Conservation (phyloP, 2,329 filamentous ascomycete genomes). For the Alternaria dauci region DNA sequence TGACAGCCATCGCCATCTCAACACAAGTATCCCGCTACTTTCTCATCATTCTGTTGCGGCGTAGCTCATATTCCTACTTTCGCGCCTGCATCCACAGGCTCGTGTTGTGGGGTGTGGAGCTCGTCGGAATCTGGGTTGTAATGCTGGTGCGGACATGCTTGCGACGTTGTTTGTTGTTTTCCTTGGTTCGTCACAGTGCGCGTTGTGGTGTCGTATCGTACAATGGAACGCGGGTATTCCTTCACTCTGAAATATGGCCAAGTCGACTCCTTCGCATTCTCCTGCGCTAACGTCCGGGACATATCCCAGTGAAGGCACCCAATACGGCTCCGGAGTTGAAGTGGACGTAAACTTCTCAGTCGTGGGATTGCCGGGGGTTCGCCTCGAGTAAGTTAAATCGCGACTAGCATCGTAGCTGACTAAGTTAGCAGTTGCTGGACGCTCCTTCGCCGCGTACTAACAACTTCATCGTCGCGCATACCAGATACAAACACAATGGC, state of each 20-base stretch:
- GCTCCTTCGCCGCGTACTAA: not conserved
- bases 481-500: conserved; percentile 3
- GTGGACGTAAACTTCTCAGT: not conserved
- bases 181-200: not conserved
- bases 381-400: not conserved
- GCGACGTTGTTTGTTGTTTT: not conserved
- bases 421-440: not conserved
- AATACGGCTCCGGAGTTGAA: not conserved
- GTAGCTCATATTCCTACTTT: not conserved
- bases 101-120: not conserved
- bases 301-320: not conserved
- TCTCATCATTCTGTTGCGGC: not conserved
- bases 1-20: conserved; percentile 2
- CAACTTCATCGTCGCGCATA: not conserved
- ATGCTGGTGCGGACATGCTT: not conserved
- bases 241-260: not conserved
- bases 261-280: too few relatives aligned
- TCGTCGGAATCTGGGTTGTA: not conserved
- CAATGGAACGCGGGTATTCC: not conserved
- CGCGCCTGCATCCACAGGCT: not conserved
- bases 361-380: not conserved
- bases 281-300: too few relatives aligned
- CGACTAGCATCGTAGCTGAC: not conserved
- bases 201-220: not conserved
- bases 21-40: not conserved